Percentiles rank a stretch among this genome's conserved stretches.
phyloP scores from a whole-genome alignment of 345 rosid species.

The Lepidium africanum region DNA sequence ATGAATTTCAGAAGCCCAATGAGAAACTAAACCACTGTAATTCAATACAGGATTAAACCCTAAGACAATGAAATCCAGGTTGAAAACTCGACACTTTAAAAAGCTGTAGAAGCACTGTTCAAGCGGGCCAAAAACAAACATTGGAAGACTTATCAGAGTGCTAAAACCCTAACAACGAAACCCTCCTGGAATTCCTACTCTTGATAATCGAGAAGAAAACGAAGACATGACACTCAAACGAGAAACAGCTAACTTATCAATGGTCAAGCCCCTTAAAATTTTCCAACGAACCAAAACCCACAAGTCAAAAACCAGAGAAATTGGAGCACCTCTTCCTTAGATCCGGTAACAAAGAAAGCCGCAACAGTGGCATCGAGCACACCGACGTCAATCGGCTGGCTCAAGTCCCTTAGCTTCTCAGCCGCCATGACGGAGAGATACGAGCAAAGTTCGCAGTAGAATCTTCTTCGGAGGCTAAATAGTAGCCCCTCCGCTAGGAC shows the following conservation, averaged over 20 bases:
- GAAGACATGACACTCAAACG: neutral
- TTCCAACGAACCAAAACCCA: neutral
- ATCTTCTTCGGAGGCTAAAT: neutral
- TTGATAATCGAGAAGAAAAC: neutral
- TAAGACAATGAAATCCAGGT: neutral
- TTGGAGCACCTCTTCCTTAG: constrained; percentile 87
- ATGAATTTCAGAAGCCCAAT: neutral
- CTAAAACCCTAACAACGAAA: constrained; percentile 12
- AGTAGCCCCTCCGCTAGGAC: constrained; percentile 22
- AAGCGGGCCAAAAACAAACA: neutral
- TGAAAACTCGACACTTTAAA: neutral
- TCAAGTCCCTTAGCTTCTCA: constrained; percentile 91
- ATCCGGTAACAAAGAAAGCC: constrained; percentile 99
- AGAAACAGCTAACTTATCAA: neutral
- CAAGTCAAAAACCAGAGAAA: constrained; percentile 10
- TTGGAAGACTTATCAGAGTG: neutral
- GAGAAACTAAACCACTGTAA: neutral
- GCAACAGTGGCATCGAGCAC: constrained; percentile 95
- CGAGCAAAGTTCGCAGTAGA: neutral
- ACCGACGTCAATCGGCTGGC: constrained; percentile 85
- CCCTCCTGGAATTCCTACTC: constrained; percentile 2
- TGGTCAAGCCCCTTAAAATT: neutral
- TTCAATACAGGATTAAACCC: constrained; percentile 7
- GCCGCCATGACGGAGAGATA: constrained; percentile 69
- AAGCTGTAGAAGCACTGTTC: neutral